These are phyloP conservation scores for Sugiyamaella qingdaonensis DNA, from an alignment of 805 yeast genomes.

Conservation along the genomic window DNA sequence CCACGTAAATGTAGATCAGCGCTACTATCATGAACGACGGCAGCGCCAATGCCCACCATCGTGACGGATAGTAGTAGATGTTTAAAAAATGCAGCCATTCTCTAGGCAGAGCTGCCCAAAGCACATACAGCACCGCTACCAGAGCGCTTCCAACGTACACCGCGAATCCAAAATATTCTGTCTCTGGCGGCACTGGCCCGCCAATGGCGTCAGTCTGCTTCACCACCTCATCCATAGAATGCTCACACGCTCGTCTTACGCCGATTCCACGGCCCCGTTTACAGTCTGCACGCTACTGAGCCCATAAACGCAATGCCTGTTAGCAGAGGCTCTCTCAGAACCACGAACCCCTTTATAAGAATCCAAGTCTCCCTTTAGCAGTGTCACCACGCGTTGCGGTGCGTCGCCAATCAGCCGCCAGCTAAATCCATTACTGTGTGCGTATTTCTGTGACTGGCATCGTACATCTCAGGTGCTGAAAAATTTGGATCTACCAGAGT, in stretches of 20 bases:
- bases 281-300: neutral
- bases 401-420: neutral
- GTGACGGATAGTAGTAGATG: constrained; percentile 73
- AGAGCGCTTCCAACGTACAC: constrained; percentile 64
- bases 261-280: too few relatives aligned
- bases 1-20: constrained; percentile 70
- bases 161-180: constrained; percentile 88
- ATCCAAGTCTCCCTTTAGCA: too few relatives aligned
- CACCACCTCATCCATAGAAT: constrained; percentile 29
- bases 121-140: constrained; percentile 50
- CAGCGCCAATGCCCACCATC: constrained; percentile 85
- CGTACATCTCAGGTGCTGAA: neutral
- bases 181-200: constrained; percentile 37
- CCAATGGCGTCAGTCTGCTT: constrained; percentile 36
- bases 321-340: neutral
- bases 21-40: constrained; percentile 67
- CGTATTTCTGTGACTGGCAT: neutral
- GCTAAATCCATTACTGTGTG: neutral
- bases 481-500: neutral
- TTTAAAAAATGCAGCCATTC: constrained; percentile 47
- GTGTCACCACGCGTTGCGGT: too few relatives aligned
- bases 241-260: neutral
- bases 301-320: neutral
- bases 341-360: neutral
- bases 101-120: constrained; percentile 76